Evolutionary conservation across 2,329 filamentous ascomycete genomes (phyloP), one percentile per base, ranked within the genome.

Genomic region (Monilinia vaccinii-corymbosi): DNA sequence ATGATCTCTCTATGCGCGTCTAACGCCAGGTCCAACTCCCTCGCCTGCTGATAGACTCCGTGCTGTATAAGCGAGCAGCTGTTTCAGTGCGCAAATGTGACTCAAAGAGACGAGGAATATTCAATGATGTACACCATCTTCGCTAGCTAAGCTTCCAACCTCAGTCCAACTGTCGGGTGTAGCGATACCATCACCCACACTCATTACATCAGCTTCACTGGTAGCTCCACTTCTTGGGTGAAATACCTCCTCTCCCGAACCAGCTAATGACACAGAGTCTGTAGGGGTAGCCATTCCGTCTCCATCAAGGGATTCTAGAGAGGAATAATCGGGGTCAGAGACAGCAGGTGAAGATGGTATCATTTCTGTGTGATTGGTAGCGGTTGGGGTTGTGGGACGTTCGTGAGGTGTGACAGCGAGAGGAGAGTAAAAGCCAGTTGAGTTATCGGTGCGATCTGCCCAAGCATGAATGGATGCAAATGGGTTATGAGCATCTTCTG

Each of bases 161-260:
- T 87, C 84, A 8, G 81, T 84, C 84, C 84, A 87, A 71, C 80
- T 84, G 1, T 78, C 77, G 0, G 84, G 83, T 0, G 83, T 87
- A 58, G 77, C 71, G 67, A 85, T 79, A 34, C 81, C 81, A 36
- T 80, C 81, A 66, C 80, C 81, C 64, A 83, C 80, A 66, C 82
- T 85, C 74, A 84, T 72, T 18, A 85, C 78, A 62, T 84, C 82
- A 57, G 76, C 81, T 47, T 77, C 74, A 21, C 73, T 74, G 14
- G 65, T 74, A 34, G 74, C 74, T 10, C 70, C 74, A 73, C 52
- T 72, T 68, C 34, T 61, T 23, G 68, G 69, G 65, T 72, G 46
- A 67, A 66, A 73, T 10, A 71, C 60, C 38, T 81, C 78, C 38
- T 77, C 72, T 31, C 72, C 78, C 0, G 79, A 82, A 0, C 78